Evolutionary conservation across 352 stramenopile species (phyloP).

Genomic region (Phytopythium boreale): DNA sequence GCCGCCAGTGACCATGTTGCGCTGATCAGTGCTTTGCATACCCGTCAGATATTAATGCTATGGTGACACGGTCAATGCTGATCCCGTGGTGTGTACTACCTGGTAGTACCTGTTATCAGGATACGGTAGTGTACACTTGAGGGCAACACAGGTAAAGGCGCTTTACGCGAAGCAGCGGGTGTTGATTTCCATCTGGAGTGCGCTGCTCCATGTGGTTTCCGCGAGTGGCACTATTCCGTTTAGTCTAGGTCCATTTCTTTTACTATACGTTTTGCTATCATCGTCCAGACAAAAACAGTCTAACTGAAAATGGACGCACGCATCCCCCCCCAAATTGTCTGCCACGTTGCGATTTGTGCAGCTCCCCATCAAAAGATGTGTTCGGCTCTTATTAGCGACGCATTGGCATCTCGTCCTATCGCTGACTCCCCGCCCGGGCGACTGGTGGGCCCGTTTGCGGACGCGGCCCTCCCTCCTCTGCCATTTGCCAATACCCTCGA

Average conservation of each 20-base stretch:
- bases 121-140: no score
- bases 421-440: not conserved
- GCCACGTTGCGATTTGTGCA: not conserved
- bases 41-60: no score
- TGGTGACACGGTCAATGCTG: no score
- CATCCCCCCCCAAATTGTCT: not conserved
- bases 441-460: no score
- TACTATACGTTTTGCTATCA: not conserved
- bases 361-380: not conserved
- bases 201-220: not conserved
- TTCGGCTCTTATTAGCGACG: not conserved
- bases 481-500: not conserved
- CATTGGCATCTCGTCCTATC: not conserved
- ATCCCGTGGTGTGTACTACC: not conserved
- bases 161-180: not conserved
- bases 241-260: not conserved
- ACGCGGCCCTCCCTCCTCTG: not conserved
- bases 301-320: not conserved
- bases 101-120: no score
- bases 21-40: no score
- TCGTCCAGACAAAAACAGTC: not conserved
- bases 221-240: not conserved
- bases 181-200: not conserved
- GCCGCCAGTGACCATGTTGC: no score
- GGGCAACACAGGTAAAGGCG: not conserved